A percentile compares a stretch with the other conserved stretches of the same genome.
These are phyloP conservation scores for Vitis amurensis DNA, from an alignment of 164 flowering plant species.

Conservation along the genomic window DNA sequence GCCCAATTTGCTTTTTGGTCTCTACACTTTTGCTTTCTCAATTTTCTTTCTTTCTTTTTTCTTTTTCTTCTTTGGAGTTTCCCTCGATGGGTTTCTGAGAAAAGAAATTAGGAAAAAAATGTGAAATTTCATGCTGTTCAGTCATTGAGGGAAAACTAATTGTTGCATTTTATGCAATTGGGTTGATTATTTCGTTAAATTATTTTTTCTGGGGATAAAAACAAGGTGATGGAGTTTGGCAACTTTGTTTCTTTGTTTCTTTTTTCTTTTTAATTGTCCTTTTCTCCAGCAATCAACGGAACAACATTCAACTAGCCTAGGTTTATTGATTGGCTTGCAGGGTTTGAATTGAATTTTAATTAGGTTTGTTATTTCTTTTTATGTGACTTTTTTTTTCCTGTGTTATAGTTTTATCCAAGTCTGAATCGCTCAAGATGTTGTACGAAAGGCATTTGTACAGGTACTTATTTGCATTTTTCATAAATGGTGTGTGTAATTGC, in stretches of 20 bases:
- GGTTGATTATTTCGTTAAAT: too few relatives aligned
- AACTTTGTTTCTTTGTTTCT: too few relatives aligned
- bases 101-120: too few relatives aligned
- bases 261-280: too few relatives aligned
- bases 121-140: too few relatives aligned
- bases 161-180: too few relatives aligned
- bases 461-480: conserved; percentile 29
- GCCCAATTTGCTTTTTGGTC: conserved; percentile 98
- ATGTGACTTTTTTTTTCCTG: conserved; percentile 1
- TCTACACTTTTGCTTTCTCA: conserved; percentile 19
- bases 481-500: neutral
- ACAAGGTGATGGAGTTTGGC: too few relatives aligned
- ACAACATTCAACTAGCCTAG: too few relatives aligned
- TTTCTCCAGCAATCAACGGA: too few relatives aligned
- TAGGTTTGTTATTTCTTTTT: conserved; percentile 4
- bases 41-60: conserved; percentile 4
- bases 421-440: conserved; percentile 98
- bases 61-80: neutral
- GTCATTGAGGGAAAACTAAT: too few relatives aligned
- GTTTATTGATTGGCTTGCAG: neutral
- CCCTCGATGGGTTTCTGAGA: too few relatives aligned
- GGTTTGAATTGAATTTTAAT: neutral
- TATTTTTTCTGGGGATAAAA: too few relatives aligned
- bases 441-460: conserved; percentile 96
- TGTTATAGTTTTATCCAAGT: conserved; percentile 82